phyloP scores from a whole-genome alignment of 2,329 filamentous ascomycete genomes.

The Colletotrichum brevisporum region DNA sequence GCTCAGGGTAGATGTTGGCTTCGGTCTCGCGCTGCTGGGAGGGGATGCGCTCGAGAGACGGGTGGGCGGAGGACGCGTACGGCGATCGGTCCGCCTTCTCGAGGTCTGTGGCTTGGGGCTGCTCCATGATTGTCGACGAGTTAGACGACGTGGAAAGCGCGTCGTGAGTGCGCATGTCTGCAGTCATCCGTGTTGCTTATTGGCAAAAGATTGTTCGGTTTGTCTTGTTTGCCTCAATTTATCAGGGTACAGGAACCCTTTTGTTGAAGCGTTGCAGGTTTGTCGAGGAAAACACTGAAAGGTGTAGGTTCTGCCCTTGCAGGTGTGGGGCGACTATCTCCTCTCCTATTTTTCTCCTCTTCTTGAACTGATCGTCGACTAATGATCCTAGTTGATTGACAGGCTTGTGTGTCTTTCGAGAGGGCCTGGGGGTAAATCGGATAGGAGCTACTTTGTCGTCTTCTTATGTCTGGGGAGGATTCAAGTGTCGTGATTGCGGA shows the following conservation, averaged over 20 bases:
- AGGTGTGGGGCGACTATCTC: too few species aligned
- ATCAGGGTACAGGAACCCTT: too few species aligned
- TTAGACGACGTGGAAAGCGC: slow-evolving; percentile 38
- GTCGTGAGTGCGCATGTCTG: slow-evolving; percentile 28
- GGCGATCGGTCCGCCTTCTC: slow-evolving; percentile 41
- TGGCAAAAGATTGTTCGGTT: too few species aligned
- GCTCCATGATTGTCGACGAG: slow-evolving; percentile 39
- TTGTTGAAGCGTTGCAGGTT: too few species aligned
- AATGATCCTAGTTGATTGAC: too few species aligned
- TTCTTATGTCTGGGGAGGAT: neutral
- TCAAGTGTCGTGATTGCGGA: neutral
- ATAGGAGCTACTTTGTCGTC: neutral
- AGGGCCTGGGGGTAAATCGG: neutral
- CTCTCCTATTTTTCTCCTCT: too few species aligned
- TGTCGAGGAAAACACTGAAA: too few species aligned
- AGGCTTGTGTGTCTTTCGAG: slow-evolving; percentile 1
- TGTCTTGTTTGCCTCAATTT: neutral
- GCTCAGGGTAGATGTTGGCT: slow-evolving; percentile 52
- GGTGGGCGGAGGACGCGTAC: slow-evolving; percentile 34
- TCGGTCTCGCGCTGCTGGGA: slow-evolving; percentile 52
- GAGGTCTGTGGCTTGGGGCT: slow-evolving; percentile 19
- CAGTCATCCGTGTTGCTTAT: neutral
- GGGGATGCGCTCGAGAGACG: slow-evolving; percentile 47
- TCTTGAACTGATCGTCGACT: too few species aligned
- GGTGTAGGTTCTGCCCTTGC: too few species aligned